Evolutionary conservation across 371 early-diverging fungal genomes (phyloP).

Genomic region (Zancudomyces culisetae): DNA sequence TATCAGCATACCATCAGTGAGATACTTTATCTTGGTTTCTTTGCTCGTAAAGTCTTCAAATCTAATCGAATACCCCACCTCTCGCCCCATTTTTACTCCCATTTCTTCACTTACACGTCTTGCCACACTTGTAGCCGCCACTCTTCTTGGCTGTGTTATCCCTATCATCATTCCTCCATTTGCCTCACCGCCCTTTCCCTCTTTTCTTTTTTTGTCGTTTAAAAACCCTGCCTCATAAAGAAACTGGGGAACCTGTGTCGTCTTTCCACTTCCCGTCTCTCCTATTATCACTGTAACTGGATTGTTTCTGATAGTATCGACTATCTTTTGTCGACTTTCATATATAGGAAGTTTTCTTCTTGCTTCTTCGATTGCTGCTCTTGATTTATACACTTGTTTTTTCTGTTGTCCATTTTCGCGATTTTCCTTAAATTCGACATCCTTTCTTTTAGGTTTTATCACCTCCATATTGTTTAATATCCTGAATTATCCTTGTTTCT

Average conservation of each 20-base stretch:
- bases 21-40: conserved; percentile 74
- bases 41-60: conserved; percentile 82
- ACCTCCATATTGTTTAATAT: no score
- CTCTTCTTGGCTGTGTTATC: conserved; percentile 94
- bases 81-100: conserved; percentile 47
- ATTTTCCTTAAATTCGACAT: no score
- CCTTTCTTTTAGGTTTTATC: no score
- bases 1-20: conserved; percentile 97
- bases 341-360: no score
- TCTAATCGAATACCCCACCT: conserved; percentile 87
- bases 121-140: conserved; percentile 94
- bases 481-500: no score
- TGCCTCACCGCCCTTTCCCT: no score
- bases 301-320: no score
- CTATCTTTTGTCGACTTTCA: no score
- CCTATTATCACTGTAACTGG: conserved; percentile 44
- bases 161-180: conserved; percentile 49
- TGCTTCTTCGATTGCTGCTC: no score
- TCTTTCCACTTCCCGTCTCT: conserved; percentile 69
- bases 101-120: conserved; percentile 83
- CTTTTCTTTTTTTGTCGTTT: no score
- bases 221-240: conserved; percentile 29
- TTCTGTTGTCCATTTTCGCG: no score
- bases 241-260: conserved; percentile 81
- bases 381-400: no score